Conservation (phyloP, 2,329 filamentous ascomycete genomes). For the Colletotrichum camelliae region DNA sequence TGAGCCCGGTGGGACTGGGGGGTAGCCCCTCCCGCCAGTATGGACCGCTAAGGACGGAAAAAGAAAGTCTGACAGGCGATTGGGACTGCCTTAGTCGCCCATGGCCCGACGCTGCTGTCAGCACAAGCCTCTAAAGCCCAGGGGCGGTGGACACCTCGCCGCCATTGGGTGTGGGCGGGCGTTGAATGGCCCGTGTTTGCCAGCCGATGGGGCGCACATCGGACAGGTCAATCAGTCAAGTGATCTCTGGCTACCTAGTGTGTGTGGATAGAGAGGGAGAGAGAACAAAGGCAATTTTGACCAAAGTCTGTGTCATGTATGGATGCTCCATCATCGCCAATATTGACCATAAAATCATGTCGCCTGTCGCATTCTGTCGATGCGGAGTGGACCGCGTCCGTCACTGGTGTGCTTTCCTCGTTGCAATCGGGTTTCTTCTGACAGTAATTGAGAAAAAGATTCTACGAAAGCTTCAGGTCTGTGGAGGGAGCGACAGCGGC, state of each 20-base stretch:
- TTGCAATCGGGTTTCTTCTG: neutral
- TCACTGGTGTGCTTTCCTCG: neutral
- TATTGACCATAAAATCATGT: neutral
- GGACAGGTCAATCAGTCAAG: constrained; percentile 15
- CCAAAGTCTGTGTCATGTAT: neutral
- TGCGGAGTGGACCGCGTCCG: neutral
- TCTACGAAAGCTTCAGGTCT: neutral
- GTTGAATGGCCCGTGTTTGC: neutral
- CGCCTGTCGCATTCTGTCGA: neutral
- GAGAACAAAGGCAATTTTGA: constrained; percentile 9
- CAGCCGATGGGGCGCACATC: constrained; percentile 1
- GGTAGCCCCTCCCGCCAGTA: constrained; percentile 22
- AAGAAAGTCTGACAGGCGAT: constrained; percentile 23
- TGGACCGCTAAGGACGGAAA: constrained; percentile 25
- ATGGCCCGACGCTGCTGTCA: constrained; percentile 12
- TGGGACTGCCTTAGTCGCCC: constrained; percentile 17
- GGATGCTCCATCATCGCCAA: neutral
- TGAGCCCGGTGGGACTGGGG: constrained; percentile 11
- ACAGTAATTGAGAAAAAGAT: neutral
- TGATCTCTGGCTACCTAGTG: constrained; percentile 11
- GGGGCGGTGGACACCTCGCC: neutral
- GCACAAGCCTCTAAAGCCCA: constrained; percentile 17
- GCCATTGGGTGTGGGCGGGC: neutral
- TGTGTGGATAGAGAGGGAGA: constrained; percentile 2
- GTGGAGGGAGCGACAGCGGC: neutral